A percentile compares a stretch with the other conserved stretches of the same genome.
Evolutionary conservation across 495 filamentous ascomycete genomes (phyloP).

Genomic region (Lepraria neglecta): DNA sequence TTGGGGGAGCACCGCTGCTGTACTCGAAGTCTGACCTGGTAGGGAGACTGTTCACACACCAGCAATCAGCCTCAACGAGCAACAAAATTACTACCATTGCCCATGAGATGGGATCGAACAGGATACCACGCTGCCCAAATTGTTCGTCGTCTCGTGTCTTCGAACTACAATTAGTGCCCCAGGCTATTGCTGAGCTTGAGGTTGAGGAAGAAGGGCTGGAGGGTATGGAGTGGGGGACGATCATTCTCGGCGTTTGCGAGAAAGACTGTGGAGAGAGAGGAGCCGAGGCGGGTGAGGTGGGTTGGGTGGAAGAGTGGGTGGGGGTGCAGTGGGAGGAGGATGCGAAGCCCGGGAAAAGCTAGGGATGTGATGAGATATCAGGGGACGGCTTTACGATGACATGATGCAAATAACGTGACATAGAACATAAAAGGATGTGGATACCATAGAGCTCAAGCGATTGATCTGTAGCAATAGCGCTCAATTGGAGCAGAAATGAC

Average conservation of each 20-base stretch:
- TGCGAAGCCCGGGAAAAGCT: conserved; percentile 9
- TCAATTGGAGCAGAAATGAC: not conserved
- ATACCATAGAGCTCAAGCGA: not conserved
- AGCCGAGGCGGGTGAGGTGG: conserved; percentile 42
- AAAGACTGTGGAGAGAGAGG: conserved; percentile 56
- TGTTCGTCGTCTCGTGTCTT: conserved; percentile 76
- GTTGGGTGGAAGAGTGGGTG: conserved; percentile 88
- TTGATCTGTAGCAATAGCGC: no score
- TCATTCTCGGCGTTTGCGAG: conserved; percentile 82
- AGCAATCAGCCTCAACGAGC: conserved; percentile 20
- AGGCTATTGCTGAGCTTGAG: conserved; percentile 85
- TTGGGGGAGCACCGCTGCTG: conserved; percentile 69
- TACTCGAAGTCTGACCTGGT: conserved; percentile 72
- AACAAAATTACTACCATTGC: conserved; percentile 25
- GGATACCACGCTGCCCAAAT: conserved; percentile 67
- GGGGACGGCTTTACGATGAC: conserved; percentile 11
- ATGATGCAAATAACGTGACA: conserved; percentile 6
- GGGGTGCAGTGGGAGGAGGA: conserved; percentile 96
- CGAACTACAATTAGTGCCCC: conserved; percentile 83
- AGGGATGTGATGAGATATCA: not conserved
- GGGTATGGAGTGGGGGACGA: conserved; percentile 97
- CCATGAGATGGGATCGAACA: conserved; percentile 10
- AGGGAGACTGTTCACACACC: conserved; percentile 51
- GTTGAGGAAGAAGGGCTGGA: conserved; percentile 68
- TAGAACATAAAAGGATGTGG: not conserved